Base-by-base conservation (phyloP, 2,329 filamentous ascomycete species). In the Trichoderma guizhouense region DNA sequence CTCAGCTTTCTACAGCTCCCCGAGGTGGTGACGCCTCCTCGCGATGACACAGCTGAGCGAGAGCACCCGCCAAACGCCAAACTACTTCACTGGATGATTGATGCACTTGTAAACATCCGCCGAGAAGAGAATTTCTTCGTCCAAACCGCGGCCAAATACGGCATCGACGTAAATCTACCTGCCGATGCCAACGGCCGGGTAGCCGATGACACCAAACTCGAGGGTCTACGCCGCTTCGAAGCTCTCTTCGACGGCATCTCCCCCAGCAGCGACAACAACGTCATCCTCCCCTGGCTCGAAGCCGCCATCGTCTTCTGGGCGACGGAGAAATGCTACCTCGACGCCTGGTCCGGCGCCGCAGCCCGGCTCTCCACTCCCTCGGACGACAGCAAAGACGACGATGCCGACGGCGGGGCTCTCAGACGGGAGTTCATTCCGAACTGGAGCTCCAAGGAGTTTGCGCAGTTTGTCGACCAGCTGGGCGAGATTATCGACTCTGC, bases 221-320 rank as follows among this genome's bases (percentile, higher is more conserved):
- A 81, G 0, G 84, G 84, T 0, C 78, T 84, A 8, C 73, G 75
- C 3, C 79, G 82, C 53, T 82, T 83, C 73, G 79, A 83, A 64
- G 73, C 73, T 24, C 86, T 93, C 5, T 86, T 89, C 71, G 86
- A 84, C n/a, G 85, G 85, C 5, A 84, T 87, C 14, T 84, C 84
- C 65, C 81, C 85, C 28, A 11, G 36, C 26, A 30, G 15, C 6
- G 84, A n/a, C 24, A 28, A 39, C 21, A 85, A 81, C 1, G 74
- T 76, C 2, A 69, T 74, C 1, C 78, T 93, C 0, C 80, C 82
- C 0, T 86, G 84, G 77, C 81, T 94, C 3, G 91, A 94, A 78
- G 91, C 90, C 7, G 84, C 93, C 73, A 86, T 93, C 3, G 86
- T 93, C n/a, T 86, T 94, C 28, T 95, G 91, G 90, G 90, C 89